Base-by-base conservation (phyloP, 257 asterid genomes). In the Mitragyna speciosa region DNA sequence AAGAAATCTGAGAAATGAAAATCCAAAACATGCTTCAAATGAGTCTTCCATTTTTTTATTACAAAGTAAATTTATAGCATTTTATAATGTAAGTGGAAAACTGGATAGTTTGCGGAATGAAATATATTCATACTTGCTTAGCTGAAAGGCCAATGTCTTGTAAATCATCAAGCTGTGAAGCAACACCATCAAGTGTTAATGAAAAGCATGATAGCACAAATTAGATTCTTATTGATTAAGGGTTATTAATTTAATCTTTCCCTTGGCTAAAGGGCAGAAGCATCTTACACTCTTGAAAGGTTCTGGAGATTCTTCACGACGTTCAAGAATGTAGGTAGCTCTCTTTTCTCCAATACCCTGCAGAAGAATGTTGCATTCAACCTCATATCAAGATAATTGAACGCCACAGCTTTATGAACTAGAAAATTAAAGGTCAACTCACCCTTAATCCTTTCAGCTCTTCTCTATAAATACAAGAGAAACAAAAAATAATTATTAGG, bases 321-420 rank as follows among this genome's bases (percentile, higher is more conserved):
- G 89, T 82, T 92, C 86, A 73, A 94, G 92, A 80, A 94, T 93
- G 58, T 86, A 89, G 20, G 88, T 73, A 16, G 98, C 94, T 86
- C 98, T 87, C 79, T 91, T 93, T 79, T 94, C 98, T 72, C 96
- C 97, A 78, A 94, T 94, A 14, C 97, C 97, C 98, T 94, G 78
- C 51, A 72, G 26, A 65, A 45, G 76, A 33, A 51, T 41, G 80
- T 70, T 64, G 48, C 56, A 67, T 82, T 75, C 17, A 16, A 79
- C 20, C 54, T 70, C 9, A 24, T 6, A 28, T 26, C 11, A 22
- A 70, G 31, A 52, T 39, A 70, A 41, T 59, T 56, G 10, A 20
- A 26, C 12, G 33, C 54, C 54, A 39, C 58, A 41, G 56, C n/a
- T n/a, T 49, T 24, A 69, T 65, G 12, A 58, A 64, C 7, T 45